Conservation (phyloP, 2,329 filamentous ascomycete species). For the Talaromyces sp. region DNA sequence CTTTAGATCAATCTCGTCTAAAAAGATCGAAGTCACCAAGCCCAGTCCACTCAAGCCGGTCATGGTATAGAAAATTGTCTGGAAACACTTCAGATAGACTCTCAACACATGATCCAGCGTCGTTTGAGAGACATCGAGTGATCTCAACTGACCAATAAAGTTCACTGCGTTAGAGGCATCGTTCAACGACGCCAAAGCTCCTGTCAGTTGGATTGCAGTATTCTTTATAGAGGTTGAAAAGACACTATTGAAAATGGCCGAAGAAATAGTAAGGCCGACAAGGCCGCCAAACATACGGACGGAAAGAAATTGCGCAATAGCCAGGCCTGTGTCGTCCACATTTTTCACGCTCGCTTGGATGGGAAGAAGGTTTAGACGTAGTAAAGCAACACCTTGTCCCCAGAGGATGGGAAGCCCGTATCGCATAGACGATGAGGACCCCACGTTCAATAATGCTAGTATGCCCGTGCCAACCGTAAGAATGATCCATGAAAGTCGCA, state of each 20-base stretch:
- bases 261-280: not conserved
- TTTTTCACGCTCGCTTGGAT: conserved; percentile 7
- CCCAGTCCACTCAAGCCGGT: not conserved
- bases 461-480: not conserved
- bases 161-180: not conserved
- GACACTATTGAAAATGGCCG: not conserved
- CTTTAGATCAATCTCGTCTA: not conserved
- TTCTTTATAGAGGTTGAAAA: not conserved
- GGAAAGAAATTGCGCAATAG: not conserved
- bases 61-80: conserved; percentile 4
- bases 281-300: conserved; percentile 4
- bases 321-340: not conserved
- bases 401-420: conserved; percentile 6
- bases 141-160: not conserved
- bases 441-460: not conserved
- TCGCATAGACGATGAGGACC: not conserved
- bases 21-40: not conserved
- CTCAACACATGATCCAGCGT: not conserved
- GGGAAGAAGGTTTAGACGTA: not conserved
- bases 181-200: not conserved
- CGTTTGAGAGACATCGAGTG: not conserved
- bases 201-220: not conserved
- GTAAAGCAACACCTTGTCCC: conserved; percentile 5
- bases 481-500: conserved; percentile 1
- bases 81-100: not conserved